A percentile compares a stretch with the other conserved stretches of the same genome.
Evolutionary conservation across 169 alveolate genomes (phyloP).

Genomic region (Plasmodium knowlesi): DNA sequence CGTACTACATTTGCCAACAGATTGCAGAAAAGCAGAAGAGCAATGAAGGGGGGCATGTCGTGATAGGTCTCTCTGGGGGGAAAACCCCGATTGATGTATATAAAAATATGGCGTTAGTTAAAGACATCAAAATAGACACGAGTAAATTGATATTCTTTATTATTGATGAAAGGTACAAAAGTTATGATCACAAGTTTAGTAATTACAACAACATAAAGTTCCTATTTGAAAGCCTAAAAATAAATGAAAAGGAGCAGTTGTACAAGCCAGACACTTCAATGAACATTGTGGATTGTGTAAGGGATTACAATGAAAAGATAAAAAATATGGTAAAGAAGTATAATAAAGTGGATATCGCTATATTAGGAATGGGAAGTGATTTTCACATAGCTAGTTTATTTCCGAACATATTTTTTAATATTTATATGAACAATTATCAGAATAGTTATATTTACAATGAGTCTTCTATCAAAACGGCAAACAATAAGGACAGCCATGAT

Average conservation of each 20-base stretch:
- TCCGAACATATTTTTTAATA: conserved; percentile 43
- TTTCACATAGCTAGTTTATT: conserved; percentile 57
- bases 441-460: conserved; percentile 57
- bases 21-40: conserved; percentile 34
- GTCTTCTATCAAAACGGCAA: not conserved
- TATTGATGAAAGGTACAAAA: conserved; percentile 66
- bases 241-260: conserved; percentile 49
- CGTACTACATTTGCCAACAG: conserved; percentile 64
- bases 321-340: conserved; percentile 28
- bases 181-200: conserved; percentile 50
- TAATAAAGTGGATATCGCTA: conserved; percentile 47
- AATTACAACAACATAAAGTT: conserved; percentile 61
- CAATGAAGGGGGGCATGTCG: conserved; percentile 41
- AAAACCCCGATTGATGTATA: conserved; percentile 66
- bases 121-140: conserved; percentile 47
- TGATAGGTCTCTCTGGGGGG: conserved; percentile 68
- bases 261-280: conserved; percentile 42
- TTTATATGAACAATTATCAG: conserved; percentile 58
- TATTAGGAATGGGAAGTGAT: conserved; percentile 72
- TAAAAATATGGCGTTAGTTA: conserved; percentile 46
- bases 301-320: conserved; percentile 64
- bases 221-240: conserved; percentile 36
- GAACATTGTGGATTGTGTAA: conserved; percentile 29
- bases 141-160: conserved; percentile 56
- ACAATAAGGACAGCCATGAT: not conserved